phyloP scores from a whole-genome alignment of 1,139 yeast genomes.

The Diutina pseudorugosa region DNA sequence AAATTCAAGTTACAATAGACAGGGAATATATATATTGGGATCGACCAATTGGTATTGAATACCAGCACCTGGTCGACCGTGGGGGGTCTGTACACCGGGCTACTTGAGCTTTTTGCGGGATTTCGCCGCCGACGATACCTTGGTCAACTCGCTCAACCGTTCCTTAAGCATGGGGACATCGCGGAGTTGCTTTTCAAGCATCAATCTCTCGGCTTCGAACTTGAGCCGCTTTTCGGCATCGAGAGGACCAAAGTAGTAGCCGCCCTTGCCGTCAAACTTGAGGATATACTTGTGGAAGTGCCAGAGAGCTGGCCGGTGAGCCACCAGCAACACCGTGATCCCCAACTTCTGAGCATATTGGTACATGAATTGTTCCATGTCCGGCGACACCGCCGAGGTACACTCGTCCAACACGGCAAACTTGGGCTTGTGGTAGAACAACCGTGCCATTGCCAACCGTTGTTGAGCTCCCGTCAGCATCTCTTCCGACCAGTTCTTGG shows the following conservation, averaged over 20 bases:
- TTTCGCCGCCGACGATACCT: conserved; percentile 16
- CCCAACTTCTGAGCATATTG: conserved; percentile 70
- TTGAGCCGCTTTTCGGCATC: conserved; percentile 58
- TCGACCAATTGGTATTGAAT: too few species aligned
- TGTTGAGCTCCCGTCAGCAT: conserved; percentile 89
- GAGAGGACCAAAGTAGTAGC: conserved; percentile 55
- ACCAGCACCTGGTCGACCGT: too few species aligned
- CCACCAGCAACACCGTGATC: conserved; percentile 78
- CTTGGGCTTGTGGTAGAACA: conserved; percentile 82
- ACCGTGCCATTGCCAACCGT: conserved; percentile 84
- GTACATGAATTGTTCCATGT: conserved; percentile 86
- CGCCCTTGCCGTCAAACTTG: conserved; percentile 79
- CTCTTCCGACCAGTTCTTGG: conserved; percentile 82
- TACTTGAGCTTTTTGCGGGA: background rate
- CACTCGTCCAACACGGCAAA: conserved; percentile 95
- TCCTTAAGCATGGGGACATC: conserved; percentile 57
- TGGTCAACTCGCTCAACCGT: conserved; percentile 45
- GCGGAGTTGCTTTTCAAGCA: conserved; percentile 50
- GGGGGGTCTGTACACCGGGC: background rate
- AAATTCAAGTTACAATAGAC: too few species aligned
- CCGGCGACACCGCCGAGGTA: conserved; percentile 86
- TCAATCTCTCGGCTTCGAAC: conserved; percentile 61
- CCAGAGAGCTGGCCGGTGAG: conserved; percentile 90
- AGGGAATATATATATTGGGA: too few species aligned
- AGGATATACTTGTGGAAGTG: conserved; percentile 75